Conservation (phyloP, 169 alveolate species). For the Cryptosporidium bovis region DNA sequence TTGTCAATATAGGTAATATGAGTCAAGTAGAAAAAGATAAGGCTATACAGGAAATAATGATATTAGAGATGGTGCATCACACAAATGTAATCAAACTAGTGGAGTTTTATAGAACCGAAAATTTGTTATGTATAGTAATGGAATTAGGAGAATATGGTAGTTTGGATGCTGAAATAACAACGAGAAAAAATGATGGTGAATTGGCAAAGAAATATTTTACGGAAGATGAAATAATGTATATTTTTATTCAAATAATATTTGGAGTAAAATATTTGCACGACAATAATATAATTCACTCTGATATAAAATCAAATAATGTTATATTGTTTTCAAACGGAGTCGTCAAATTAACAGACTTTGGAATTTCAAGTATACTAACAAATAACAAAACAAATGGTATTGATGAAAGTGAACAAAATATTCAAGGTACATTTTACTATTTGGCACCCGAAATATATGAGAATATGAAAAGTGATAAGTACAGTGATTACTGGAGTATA, state of each 20-base stretch:
- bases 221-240: slow-evolving; percentile 58
- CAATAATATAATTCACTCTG: slow-evolving; percentile 75
- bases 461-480: slow-evolving; percentile 14
- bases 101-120: slow-evolving; percentile 42
- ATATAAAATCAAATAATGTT: slow-evolving; percentile 61
- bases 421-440: slow-evolving; percentile 45
- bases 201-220: slow-evolving; percentile 10
- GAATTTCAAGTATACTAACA: slow-evolving; percentile 18
- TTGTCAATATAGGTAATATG: slow-evolving; percentile 73
- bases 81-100: slow-evolving; percentile 18
- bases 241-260: slow-evolving; percentile 40
- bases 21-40: slow-evolving; percentile 72
- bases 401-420: neutral
- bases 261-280: slow-evolving; percentile 76
- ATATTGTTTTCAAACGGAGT: slow-evolving; percentile 58
- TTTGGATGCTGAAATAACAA: slow-evolving; percentile 27
- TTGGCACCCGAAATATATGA: slow-evolving; percentile 63
- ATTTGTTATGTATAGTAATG: slow-evolving; percentile 54
- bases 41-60: slow-evolving; percentile 70
- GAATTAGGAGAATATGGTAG: slow-evolving; percentile 69
- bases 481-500: slow-evolving; percentile 61
- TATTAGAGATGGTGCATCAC: slow-evolving; percentile 33
- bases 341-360: slow-evolving; percentile 60
- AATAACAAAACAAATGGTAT: neutral
- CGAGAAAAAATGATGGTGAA: slow-evolving; percentile 19